Conservation (phyloP, 2,329 filamentous ascomycete species). For the Penicillium janthinellum region DNA sequence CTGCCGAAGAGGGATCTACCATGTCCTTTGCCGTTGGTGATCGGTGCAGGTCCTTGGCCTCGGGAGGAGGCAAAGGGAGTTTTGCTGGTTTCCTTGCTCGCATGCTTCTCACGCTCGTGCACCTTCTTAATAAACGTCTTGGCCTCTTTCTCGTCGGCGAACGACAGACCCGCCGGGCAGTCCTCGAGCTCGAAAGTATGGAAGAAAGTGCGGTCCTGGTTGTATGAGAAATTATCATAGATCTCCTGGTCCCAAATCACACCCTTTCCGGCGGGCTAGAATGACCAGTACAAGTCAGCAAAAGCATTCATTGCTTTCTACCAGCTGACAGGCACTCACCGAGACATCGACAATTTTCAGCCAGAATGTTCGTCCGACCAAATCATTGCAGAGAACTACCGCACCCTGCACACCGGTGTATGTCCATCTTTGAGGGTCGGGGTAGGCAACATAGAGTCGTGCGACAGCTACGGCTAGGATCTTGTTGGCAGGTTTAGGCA, state of each 20-base stretch:
- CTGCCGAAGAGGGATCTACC: constrained; percentile 56
- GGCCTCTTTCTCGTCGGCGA: constrained; percentile 95
- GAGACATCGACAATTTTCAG: constrained; percentile 96
- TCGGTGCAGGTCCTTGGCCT: constrained; percentile 49
- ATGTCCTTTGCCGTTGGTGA: constrained; percentile 48
- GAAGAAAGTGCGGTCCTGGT: constrained; percentile 96
- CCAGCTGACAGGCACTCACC: constrained; percentile 57
- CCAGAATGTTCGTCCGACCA: constrained; percentile 96
- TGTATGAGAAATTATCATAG: constrained; percentile 92
- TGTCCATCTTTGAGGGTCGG: constrained; percentile 82
- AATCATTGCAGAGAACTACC: constrained; percentile 85
- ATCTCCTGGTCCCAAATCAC: constrained; percentile 98
- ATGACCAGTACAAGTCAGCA: constrained; percentile 17
- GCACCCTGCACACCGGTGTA: constrained; percentile 94
- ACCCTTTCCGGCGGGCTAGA: constrained; percentile 72
- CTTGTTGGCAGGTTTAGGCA: constrained; percentile 94
- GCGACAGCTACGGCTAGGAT: constrained; percentile 95
- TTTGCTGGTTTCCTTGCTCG: constrained; percentile 79
- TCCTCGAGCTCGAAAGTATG: constrained; percentile 96
- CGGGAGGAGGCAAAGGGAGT: constrained; percentile 68
- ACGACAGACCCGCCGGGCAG: constrained; percentile 85
- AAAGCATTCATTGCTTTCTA: constrained; percentile 1
- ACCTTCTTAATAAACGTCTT: constrained; percentile 98
- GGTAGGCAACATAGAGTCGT: constrained; percentile 89
- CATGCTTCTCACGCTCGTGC: constrained; percentile 93